These are phyloP conservation scores for Perkinsela sp. DNA, from an alignment of 208 protist genomes.

Conservation along the genomic window DNA sequence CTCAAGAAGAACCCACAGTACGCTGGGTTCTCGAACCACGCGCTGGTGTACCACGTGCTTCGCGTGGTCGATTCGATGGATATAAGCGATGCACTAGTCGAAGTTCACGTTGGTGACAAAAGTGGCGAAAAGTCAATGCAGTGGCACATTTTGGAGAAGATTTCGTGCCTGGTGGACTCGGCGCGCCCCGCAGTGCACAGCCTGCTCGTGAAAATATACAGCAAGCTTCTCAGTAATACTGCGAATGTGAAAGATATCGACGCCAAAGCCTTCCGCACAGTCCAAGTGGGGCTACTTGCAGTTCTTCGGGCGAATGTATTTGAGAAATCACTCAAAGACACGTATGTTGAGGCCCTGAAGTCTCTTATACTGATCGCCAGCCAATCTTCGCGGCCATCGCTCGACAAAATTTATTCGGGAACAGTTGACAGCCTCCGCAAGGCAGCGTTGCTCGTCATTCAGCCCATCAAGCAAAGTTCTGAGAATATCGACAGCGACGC, in stretches of 20 bases:
- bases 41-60: not conserved
- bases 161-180: not conserved
- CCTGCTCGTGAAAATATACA: no score
- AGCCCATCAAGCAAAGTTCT: no score
- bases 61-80: not conserved
- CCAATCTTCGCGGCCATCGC: no score
- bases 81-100: not conserved
- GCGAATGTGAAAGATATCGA: no score
- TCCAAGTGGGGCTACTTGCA: not conserved
- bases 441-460: no score
- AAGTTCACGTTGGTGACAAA: not conserved
- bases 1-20: not conserved
- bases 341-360: not conserved
- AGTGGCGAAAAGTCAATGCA: not conserved
- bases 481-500: no score
- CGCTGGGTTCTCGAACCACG: not conserved
- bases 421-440: no score
- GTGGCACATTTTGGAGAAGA: not conserved
- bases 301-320: not conserved
- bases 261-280: not conserved
- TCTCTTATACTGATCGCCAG: not conserved
- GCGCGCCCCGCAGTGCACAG: not conserved
- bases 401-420: no score
- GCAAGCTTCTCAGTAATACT: no score
- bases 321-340: not conserved